Percentiles rank a stretch among this genome's conserved stretches.
Evolutionary conservation across 257 asterid species (phyloP).

Genomic region (Lycium ferocissimum): DNA sequence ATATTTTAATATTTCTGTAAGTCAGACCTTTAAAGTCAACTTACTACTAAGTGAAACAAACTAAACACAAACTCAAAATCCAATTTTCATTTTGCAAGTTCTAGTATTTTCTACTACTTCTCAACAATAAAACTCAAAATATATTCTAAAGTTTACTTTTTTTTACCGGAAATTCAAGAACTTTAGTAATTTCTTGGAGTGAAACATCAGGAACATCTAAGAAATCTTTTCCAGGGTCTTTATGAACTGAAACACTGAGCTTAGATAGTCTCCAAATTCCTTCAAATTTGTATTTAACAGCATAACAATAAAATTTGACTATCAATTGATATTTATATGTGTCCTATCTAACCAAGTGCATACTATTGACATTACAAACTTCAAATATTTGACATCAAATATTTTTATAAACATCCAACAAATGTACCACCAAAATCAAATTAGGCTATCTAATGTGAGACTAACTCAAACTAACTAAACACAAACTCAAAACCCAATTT

Average conservation of each 20-base stretch:
- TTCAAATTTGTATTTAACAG: slow-evolving; percentile 38
- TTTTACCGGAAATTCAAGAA: slow-evolving; percentile 88
- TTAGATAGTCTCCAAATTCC: slow-evolving; percentile 86
- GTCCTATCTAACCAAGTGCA: not conserved
- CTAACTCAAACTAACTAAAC: not conserved
- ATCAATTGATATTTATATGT: not conserved
- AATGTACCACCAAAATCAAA: not conserved
- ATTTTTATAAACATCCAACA: not conserved
- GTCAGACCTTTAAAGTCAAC: not conserved
- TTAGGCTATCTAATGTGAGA: too few species aligned
- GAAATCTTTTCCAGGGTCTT: slow-evolving; percentile 89
- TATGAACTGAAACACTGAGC: slow-evolving; percentile 68
- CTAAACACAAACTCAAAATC: too few species aligned
- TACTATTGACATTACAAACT: not conserved
- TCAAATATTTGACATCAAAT: not conserved
- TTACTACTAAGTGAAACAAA: too few species aligned
- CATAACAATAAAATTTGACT: not conserved
- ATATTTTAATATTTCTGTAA: too few species aligned
- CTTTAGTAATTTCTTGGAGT: slow-evolving; percentile 75
- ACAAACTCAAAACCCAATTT: not conserved
- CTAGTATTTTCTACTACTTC: not conserved
- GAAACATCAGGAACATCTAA: slow-evolving; percentile 70
- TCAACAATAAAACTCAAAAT: not conserved
- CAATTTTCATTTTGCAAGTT: too few species aligned
- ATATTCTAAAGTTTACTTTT: not conserved